Percentiles rank a stretch among this genome's conserved stretches.
Evolutionary conservation across 257 asterid species (phyloP).

Genomic region (Verbena officinalis): DNA sequence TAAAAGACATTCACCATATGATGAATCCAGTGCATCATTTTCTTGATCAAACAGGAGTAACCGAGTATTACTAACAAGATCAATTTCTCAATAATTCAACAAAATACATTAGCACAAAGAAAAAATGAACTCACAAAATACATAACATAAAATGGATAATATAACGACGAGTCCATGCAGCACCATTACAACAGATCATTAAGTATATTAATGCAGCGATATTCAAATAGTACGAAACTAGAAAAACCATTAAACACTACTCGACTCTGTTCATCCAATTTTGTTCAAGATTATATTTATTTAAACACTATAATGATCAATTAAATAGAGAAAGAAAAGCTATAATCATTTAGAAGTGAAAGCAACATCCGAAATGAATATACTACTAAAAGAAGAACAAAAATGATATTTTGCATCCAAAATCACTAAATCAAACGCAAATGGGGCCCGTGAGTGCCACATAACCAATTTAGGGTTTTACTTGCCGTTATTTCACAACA

Average conservation of each 20-base stretch:
- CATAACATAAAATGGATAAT: constrained; percentile 28
- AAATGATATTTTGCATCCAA: too few relatives aligned
- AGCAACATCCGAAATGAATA: too few relatives aligned
- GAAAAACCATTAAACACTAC: not conserved
- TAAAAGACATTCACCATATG: not conserved
- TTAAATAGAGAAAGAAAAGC: too few relatives aligned
- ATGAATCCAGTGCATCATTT: not conserved
- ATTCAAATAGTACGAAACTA: too few relatives aligned
- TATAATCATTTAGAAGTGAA: too few relatives aligned
- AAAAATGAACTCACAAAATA: constrained; percentile 30
- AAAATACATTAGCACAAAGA: not conserved
- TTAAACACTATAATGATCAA: too few relatives aligned
- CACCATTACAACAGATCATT: constrained; percentile 35
- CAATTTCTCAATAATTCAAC: constrained; percentile 7
- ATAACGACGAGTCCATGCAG: constrained; percentile 18
- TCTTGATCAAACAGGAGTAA: not conserved
- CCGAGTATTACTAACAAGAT: not conserved
- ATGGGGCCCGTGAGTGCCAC: too few relatives aligned
- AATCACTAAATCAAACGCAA: too few relatives aligned
- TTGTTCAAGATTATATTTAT: too few relatives aligned
- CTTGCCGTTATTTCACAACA: too few relatives aligned
- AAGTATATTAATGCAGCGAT: constrained; percentile 33
- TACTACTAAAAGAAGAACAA: too few relatives aligned
- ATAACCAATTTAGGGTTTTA: too few relatives aligned
- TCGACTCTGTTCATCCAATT: not conserved